A percentile compares a stretch with the other conserved stretches of the same genome.
Conservation (phyloP, 192 early-diverging fungal genomes). For the Phlyctochytrium arcticum region DNA sequence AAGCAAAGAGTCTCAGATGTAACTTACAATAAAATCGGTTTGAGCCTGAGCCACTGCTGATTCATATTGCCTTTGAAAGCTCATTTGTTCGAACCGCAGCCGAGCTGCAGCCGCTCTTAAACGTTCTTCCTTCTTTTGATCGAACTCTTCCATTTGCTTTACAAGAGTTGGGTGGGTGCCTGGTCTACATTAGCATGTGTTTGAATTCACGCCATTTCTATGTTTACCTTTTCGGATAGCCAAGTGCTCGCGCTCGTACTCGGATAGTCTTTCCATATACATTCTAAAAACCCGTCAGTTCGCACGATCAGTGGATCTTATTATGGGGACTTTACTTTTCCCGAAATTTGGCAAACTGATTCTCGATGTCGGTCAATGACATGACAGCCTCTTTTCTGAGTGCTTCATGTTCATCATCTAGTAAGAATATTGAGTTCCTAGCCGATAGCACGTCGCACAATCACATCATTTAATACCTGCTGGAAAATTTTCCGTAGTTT, state of each 20-base stretch:
- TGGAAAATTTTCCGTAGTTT: not conserved
- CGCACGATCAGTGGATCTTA: not conserved
- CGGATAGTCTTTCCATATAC: slow-evolving; percentile 21
- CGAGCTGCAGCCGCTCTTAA: slow-evolving; percentile 10
- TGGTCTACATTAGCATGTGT: not conserved
- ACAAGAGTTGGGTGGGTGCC: slow-evolving; percentile 7
- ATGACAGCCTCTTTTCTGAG: slow-evolving; percentile 18
- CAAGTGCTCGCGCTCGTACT: slow-evolving; percentile 7
- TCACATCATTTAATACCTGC: not conserved
- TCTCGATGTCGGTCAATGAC: slow-evolving; percentile 20
- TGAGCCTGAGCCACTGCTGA: slow-evolving; percentile 12
- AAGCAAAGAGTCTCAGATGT: not conserved
- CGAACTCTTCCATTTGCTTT: slow-evolving; percentile 10
- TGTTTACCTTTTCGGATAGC: slow-evolving; percentile 12
- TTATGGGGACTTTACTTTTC: slow-evolving; percentile 5
- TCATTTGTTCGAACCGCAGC: not conserved
- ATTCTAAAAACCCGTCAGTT: slow-evolving; percentile 10
- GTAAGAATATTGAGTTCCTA: too few relatives aligned
- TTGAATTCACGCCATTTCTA: not conserved
- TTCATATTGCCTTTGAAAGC: slow-evolving; percentile 14
- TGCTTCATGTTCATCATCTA: slow-evolving; percentile 22
- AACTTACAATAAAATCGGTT: slow-evolving; percentile 24
- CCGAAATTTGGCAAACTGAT: slow-evolving; percentile 16
- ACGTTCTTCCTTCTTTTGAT: slow-evolving; percentile 8
- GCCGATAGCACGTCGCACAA: not conserved